These are phyloP conservation scores for Skeletonema marinoi DNA, from an alignment of 108 stramenopile genomes.

Conservation along the genomic window DNA sequence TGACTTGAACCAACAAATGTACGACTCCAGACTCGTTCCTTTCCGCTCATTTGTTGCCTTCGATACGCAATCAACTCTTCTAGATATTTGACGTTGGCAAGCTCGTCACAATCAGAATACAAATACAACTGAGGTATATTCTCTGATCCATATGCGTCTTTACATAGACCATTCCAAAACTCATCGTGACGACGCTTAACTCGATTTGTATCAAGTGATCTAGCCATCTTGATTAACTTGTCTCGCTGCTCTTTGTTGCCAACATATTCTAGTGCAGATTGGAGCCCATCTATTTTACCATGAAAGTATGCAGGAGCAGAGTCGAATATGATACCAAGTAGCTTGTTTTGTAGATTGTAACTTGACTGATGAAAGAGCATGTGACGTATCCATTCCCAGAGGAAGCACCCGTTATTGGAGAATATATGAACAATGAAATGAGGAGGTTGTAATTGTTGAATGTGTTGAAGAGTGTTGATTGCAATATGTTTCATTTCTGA, in stretches of 20 bases:
- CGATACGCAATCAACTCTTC: constrained; percentile 46
- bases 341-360: constrained; percentile 19
- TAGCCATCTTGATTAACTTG: constrained; percentile 26
- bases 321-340: constrained; percentile 74
- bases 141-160: constrained; percentile 14
- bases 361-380: constrained; percentile 34
- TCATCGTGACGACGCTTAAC: constrained; percentile 41
- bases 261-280: constrained; percentile 34
- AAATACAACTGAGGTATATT: constrained; percentile 71
- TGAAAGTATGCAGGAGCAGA: constrained; percentile 66
- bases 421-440: constrained; percentile 67
- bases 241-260: constrained; percentile 13
- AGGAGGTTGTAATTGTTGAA: constrained; percentile 43
- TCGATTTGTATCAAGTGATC: background rate
- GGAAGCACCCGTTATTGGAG: constrained; percentile 87
- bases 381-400: constrained; percentile 75
- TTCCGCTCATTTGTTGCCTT: constrained; percentile 30
- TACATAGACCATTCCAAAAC: constrained; percentile 53
- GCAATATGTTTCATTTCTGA: constrained; percentile 57
- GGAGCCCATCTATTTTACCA: constrained; percentile 12
- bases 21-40: constrained; percentile 40
- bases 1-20: constrained; percentile 63
- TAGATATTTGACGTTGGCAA: constrained; percentile 47
- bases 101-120: constrained; percentile 62
- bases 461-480: constrained; percentile 45